These are phyloP conservation scores for Ciborinia camelliae DNA, from an alignment of 2,329 filamentous ascomycete species.

Conservation along the genomic window DNA sequence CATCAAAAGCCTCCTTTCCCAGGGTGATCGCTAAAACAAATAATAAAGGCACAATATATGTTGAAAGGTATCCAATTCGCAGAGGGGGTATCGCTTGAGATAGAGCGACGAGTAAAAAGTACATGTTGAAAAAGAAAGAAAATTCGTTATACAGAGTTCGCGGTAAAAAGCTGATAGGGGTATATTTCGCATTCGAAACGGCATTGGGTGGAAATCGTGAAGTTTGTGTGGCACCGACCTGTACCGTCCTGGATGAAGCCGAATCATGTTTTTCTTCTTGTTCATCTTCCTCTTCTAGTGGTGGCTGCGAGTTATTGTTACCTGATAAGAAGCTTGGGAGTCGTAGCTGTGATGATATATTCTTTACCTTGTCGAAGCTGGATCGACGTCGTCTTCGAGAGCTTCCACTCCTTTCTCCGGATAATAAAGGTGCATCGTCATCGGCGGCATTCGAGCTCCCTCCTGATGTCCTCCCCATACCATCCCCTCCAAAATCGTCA, in stretches of 20 bases:
- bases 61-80: slow-evolving; percentile 89
- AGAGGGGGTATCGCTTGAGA: slow-evolving; percentile 89
- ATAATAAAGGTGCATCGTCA: slow-evolving; percentile 73
- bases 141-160: slow-evolving; percentile 97
- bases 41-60: slow-evolving; percentile 86
- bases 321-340: slow-evolving; percentile 65
- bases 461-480: slow-evolving; percentile 54
- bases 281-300: slow-evolving; percentile 40
- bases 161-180: slow-evolving; percentile 88
- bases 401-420: slow-evolving; percentile 31
- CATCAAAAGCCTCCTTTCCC: slow-evolving; percentile 93
- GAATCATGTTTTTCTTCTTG: slow-evolving; percentile 57
- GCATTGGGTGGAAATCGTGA: slow-evolving; percentile 83
- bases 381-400: slow-evolving; percentile 36
- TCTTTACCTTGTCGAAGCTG: slow-evolving; percentile 43
- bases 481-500: slow-evolving; percentile 51
- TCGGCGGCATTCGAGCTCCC: slow-evolving; percentile 54
- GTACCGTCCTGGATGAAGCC: slow-evolving; percentile 68
- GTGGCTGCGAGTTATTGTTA: slow-evolving; percentile 23
- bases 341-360: slow-evolving; percentile 53
- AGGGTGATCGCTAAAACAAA: slow-evolving; percentile 92
- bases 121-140: slow-evolving; percentile 99
- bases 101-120: slow-evolving; percentile 90
- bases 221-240: slow-evolving; percentile 70
- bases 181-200: slow-evolving; percentile 97